Base-by-base conservation (phyloP, 768 basidiomycete species). In the Naematelia aurantialba region DNA sequence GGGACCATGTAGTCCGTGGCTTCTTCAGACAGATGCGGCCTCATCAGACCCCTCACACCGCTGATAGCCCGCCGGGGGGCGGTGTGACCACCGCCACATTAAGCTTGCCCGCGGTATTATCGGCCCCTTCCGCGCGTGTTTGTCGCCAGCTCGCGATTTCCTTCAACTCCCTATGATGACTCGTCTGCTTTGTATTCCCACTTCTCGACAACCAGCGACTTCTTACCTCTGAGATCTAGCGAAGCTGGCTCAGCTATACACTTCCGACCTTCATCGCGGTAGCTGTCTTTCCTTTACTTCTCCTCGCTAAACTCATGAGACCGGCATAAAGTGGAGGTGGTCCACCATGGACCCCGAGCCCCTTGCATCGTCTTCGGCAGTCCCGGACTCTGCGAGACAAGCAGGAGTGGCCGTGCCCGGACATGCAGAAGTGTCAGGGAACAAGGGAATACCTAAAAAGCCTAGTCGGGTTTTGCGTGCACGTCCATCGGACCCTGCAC, bases 261-360 rank as follows among this genome's bases (percentile, higher is more conserved):
- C 34, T 39, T 17, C 8, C 34, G n/a, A n/a, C n/a, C n/a, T n/a
- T n/a, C n/a, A n/a, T n/a, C n/a, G n/a, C n/a, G n/a, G n/a, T n/a
- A n/a, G n/a, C n/a, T n/a, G n/a, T n/a, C n/a, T n/a, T 39, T 17
- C 34, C 8, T 8, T 39, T 17, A 39, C 8, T 17, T 39, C 17
- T 39, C 34, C 8, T 8, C 34, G 8, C 34, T 8, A 39, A 39
- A 8, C 34, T 22, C 25, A 51, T 25, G 48, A 24, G 48, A 44
- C n/a, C 12, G 30, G 17, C 42, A 19, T 44, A 25, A 56, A 58
- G 70, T 72, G 70, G 70, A 72, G 70, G 70, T 72, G 2, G 68
- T 69, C 70, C 70, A 69, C 54, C 50, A 69, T 72, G 70, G 56
- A 63, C 47, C 26, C 54, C 17, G 56, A 69, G 42, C 44, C 53